phyloP scores from a whole-genome alignment of 1,139 yeast species.

The Pichia inconspicua region DNA sequence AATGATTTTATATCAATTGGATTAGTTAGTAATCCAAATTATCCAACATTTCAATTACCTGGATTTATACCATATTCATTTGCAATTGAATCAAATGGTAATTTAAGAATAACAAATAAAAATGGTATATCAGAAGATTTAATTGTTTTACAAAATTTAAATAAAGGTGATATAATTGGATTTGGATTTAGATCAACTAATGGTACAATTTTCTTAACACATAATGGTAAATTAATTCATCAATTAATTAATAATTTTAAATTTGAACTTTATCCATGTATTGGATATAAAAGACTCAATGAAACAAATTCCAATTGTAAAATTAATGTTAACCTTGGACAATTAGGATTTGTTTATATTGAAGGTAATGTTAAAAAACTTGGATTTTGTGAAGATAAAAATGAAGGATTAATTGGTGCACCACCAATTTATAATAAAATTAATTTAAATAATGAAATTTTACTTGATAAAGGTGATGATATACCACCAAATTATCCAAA shows the following conservation, averaged over 20 bases:
- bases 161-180: slow-evolving; percentile 87
- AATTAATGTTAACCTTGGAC: slow-evolving; percentile 82
- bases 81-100: slow-evolving; percentile 83
- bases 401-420: slow-evolving; percentile 62
- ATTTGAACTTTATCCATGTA: slow-evolving; percentile 76
- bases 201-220: slow-evolving; percentile 81
- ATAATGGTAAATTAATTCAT: slow-evolving; percentile 80
- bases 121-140: slow-evolving; percentile 51
- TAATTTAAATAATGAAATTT: slow-evolving; percentile 35
- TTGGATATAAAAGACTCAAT: slow-evolving; percentile 53
- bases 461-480: slow-evolving; percentile 66
- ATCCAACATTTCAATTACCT: slow-evolving; percentile 83
- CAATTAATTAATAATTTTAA: slow-evolving; percentile 78
- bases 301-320: slow-evolving; percentile 50
- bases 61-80: slow-evolving; percentile 77
- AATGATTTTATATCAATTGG: slow-evolving; percentile 64
- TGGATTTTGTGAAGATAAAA: slow-evolving; percentile 72
- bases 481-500: slow-evolving; percentile 63
- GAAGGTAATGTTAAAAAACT: slow-evolving; percentile 93
- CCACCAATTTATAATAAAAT: slow-evolving; percentile 59
- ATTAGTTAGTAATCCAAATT: slow-evolving; percentile 68
- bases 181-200: slow-evolving; percentile 76
- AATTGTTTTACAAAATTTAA: slow-evolving; percentile 63
- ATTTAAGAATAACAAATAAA: slow-evolving; percentile 53
- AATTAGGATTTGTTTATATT: slow-evolving; percentile 84